Percentiles rank a stretch among this genome's conserved stretches.
These are phyloP conservation scores for Chenopodium berlandieri DNA, from an alignment of 148 eudicot genomes.

Conservation along the genomic window DNA sequence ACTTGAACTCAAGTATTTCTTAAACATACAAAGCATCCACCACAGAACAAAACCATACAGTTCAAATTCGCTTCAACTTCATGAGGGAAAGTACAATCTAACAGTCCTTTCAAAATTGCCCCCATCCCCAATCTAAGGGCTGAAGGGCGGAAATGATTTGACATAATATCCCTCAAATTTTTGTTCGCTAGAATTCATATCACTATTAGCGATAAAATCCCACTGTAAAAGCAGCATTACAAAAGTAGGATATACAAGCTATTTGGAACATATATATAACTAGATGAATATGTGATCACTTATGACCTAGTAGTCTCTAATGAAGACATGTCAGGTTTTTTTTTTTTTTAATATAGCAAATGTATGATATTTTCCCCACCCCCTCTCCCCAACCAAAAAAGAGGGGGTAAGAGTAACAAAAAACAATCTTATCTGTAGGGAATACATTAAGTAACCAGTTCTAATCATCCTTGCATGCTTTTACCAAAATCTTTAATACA, in stretches of 20 bases:
- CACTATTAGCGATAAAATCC: no score
- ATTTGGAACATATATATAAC: neutral
- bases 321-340: neutral
- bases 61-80: neutral
- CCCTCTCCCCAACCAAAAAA: neutral
- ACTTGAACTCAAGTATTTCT: neutral
- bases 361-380: neutral
- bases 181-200: no score
- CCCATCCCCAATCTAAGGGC: no score
- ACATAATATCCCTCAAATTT: neutral
- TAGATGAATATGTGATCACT: neutral
- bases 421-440: neutral
- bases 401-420: neutral
- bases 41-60: neutral
- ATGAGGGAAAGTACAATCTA: neutral
- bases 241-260: neutral
- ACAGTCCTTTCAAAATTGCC: neutral
- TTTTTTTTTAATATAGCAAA: neutral
- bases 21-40: neutral
- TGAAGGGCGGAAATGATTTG: neutral
- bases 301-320: neutral
- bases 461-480: neutral
- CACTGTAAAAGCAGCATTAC: neutral
- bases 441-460: no score
- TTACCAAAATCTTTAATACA: neutral